Evolutionary conservation across 805 yeast species (phyloP).

Genomic region (Ogataea degrootiae): DNA sequence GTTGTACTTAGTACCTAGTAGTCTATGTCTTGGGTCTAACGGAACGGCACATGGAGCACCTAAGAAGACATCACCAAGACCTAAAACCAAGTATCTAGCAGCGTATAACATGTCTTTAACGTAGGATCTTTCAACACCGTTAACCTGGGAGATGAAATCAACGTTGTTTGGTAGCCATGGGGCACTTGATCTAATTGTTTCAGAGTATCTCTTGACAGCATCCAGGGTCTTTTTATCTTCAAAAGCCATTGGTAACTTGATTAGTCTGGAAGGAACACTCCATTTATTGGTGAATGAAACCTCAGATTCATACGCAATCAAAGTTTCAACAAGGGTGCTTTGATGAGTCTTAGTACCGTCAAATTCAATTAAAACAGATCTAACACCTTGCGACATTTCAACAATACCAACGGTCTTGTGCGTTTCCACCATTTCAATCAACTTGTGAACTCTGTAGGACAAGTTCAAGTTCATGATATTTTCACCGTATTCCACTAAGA

Average conservation of each 20-base stretch:
- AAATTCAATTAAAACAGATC: conserved; percentile 88
- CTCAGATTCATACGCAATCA: conserved; percentile 72
- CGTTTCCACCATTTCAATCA: conserved; percentile 65
- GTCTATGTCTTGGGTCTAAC: conserved; percentile 90
- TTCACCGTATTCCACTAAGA: conserved; percentile 91
- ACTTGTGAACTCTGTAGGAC: conserved; percentile 78
- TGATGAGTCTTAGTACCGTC: conserved; percentile 64
- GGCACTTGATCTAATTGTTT: conserved; percentile 87
- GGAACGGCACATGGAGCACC: conserved; percentile 99
- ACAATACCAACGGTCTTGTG: conserved; percentile 73
- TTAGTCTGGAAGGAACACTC: conserved; percentile 77
- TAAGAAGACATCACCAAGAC: conserved; percentile 93
- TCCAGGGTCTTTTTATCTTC: conserved; percentile 87
- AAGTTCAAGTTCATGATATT: conserved; percentile 79
- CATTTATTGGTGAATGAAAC: conserved; percentile 72
- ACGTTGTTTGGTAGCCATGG: conserved; percentile 99
- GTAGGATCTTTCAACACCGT: conserved; percentile 69
- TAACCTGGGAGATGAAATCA: conserved; percentile 87
- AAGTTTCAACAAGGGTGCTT: conserved; percentile 50
- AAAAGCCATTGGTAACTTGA: conserved; percentile 92
- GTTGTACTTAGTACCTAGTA: conserved; percentile 89
- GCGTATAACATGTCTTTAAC: conserved; percentile 82
- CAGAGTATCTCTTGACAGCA: conserved; percentile 87
- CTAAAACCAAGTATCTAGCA: conserved; percentile 88
- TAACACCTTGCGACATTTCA: conserved; percentile 96